A percentile compares a stretch with the other conserved stretches of the same genome.
phyloP scores from a whole-genome alignment of 495 filamentous ascomycete species.

The Aspergillus diversus region DNA sequence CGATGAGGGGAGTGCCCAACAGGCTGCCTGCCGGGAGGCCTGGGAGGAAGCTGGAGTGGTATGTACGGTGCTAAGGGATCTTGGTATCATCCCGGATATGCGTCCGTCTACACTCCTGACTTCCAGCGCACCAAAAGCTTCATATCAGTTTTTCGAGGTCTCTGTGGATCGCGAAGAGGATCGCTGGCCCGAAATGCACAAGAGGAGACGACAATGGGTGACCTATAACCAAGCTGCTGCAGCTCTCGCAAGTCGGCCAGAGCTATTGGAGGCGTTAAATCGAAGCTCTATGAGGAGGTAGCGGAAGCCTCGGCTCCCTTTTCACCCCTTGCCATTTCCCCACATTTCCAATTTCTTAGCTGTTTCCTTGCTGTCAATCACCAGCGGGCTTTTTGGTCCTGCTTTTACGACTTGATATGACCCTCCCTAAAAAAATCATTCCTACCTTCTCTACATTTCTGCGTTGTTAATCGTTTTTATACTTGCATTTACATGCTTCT shows the following conservation, averaged over 20 bases:
- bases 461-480: conserved; percentile 27
- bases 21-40: conserved; percentile 80
- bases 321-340: conserved; percentile 12
- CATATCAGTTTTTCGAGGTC: conserved; percentile 89
- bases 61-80: conserved; percentile 76
- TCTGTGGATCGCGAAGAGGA: conserved; percentile 78
- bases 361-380: conserved; percentile 15
- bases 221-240: conserved; percentile 77
- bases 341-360: conserved; percentile 3
- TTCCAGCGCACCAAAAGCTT: conserved; percentile 70
- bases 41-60: conserved; percentile 97
- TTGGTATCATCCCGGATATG: conserved; percentile 83
- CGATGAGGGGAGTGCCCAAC: conserved; percentile 74
- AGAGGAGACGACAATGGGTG: conserved; percentile 88
- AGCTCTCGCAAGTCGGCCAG: conserved; percentile 76
- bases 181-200: conserved; percentile 94
- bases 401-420: conserved; percentile 47
- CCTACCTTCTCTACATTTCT: conserved; percentile 21
- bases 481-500: conserved; percentile 18
- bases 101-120: conserved; percentile 60
- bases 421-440: conserved; percentile 30
- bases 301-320: conserved; percentile 21
- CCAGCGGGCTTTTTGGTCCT: conserved; percentile 28
- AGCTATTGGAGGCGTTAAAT: conserved; percentile 84
- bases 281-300: conserved; percentile 73